Conservation (phyloP, 371 early-diverging fungal genomes). For the Rhizomucor miehei region DNA sequence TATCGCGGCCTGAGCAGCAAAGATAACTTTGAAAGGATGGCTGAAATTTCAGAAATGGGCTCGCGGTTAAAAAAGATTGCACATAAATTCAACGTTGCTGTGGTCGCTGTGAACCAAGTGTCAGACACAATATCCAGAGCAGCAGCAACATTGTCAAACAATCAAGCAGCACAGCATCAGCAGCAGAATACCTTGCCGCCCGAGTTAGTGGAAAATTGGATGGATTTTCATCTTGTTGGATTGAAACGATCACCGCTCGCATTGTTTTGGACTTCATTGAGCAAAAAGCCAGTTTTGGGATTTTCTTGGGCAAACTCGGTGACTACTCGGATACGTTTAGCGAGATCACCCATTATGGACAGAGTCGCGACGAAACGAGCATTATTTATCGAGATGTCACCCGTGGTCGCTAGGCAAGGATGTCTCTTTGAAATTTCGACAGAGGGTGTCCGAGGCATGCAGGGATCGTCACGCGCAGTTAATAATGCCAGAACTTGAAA, state of each 20-base stretch:
- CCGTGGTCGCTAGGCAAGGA: slow-evolving; percentile 24
- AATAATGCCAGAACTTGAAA: neutral
- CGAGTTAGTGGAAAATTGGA: slow-evolving; percentile 24
- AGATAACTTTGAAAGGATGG: slow-evolving; percentile 40
- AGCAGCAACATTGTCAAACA: slow-evolving; percentile 1
- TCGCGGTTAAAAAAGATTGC: slow-evolving; percentile 61
- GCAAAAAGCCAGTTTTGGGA: slow-evolving; percentile 67
- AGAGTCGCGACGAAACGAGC: slow-evolving; percentile 24
- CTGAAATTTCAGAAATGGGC: slow-evolving; percentile 60
- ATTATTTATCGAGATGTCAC: slow-evolving; percentile 43
- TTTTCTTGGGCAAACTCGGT: slow-evolving; percentile 77
- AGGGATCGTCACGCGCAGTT: too few relatives aligned
- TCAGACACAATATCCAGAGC: slow-evolving; percentile 20
- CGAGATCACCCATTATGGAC: slow-evolving; percentile 37
- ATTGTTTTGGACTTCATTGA: slow-evolving; percentile 43
- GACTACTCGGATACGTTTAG: slow-evolving; percentile 65
- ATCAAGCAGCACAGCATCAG: too few relatives aligned
- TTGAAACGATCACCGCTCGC: slow-evolving; percentile 22
- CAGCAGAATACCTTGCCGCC: slow-evolving; percentile 1
- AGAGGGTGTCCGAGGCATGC: slow-evolving; percentile 13
- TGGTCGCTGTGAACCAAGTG: slow-evolving; percentile 56
- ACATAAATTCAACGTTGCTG: slow-evolving; percentile 52
- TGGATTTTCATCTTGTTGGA: slow-evolving; percentile 28
- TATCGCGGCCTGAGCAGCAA: slow-evolving; percentile 47
- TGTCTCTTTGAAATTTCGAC: slow-evolving; percentile 33